Base-by-base conservation (phyloP, 257 asterid species). In the Fraxinus anomala region DNA sequence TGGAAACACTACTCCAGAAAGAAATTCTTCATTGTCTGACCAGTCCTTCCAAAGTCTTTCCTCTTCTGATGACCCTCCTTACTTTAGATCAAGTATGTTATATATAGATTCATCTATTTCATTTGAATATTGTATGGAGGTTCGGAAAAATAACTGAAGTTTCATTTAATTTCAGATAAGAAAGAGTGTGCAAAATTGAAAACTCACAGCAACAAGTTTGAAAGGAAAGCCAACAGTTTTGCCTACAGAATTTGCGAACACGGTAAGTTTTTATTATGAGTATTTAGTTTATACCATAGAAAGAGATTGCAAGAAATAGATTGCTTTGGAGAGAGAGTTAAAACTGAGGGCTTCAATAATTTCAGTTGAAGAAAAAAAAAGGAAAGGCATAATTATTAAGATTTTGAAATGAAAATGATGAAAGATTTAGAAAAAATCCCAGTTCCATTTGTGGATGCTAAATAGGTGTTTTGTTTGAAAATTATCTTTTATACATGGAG, bases 161-260 rank as follows among this genome's bases (percentile, higher is more conserved):
- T 14, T 70, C 3, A 11, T 69, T 54, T 28, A 10, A 42, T 73
- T 73, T 21, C 78, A 82, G 88, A 65, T 61, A 56, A 77, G 14
- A 76, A 83, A 40, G 63, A 16, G 24, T 42, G 76, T 4, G 8
- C 61, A 36, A 59, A 54, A 61, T 44, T 26, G 23, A 51, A 17
- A 17, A 51, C 5, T 13, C 82, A 17, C 2, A 69, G 74, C 69
- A 83, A 71, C 72, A 73, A 77, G 59, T 70, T 70, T 6, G 81
- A 59, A 30, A 80, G 65, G 85, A 86, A 82, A 40, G 79, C 77
- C 21, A 75, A 56, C 37, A 82, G 80, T 69, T 86, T 82, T 73
- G 83, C 81, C 1, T 75, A 73, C 54, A 82, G 86, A 84, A 80
- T 86, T 63, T 79, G 81, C 2, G 85, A 84, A 67, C 88, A 84